Base-by-base conservation (phyloP, 768 basidiomycete genomes). In the Tricholoma sp. region DNA sequence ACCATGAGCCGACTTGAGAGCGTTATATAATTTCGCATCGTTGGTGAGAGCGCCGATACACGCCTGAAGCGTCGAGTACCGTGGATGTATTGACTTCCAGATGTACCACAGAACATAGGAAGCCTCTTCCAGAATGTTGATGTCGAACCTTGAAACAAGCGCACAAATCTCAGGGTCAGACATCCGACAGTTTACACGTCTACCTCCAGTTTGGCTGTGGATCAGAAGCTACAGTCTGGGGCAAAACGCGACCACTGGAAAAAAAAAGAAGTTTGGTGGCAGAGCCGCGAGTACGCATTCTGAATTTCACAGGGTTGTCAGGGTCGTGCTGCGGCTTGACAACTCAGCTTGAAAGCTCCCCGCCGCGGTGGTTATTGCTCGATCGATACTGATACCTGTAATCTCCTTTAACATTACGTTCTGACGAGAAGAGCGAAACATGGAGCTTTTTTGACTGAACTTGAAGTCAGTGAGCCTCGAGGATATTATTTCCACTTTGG, bases 101-200 rank as follows among this genome's bases (percentile, higher is more conserved):
- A 77, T 65, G 53, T 68, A 62, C 73, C 75, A 76, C 15, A 78
- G 66, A 29, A 76, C 59, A 52, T 68, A 69, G 0, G 74, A 73
- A 1, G 76, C 76, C 56, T 76, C 75, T 63, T 76, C 75, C 4
- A 66, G 65, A 18, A 72, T 62, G 17, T 72, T 59, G 13, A 73
- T 60, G 65, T 76, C 66, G 63, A 74, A 73, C 59, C 69, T 74
- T 4, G 71, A 66, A 49, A 66, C 60, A n/a, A 57, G 53, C 12
- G 61, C 51, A 47, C 64, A 58, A 28, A 75, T 70, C 53, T 73
- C 66, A 45, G 54, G 49, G 64, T 74, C 70, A 41, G 65, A 59
- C 58, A 64, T 63, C 29, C 24, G 44, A 31, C 15, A 8, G 20
- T 31, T 15, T 32, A 17, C 29, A 31, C n/a, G 47, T 49, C 6